A percentile compares a stretch with the other conserved stretches of the same genome.
Evolutionary conservation across 805 yeast genomes (phyloP).

Genomic region (Spathaspora sp.): DNA sequence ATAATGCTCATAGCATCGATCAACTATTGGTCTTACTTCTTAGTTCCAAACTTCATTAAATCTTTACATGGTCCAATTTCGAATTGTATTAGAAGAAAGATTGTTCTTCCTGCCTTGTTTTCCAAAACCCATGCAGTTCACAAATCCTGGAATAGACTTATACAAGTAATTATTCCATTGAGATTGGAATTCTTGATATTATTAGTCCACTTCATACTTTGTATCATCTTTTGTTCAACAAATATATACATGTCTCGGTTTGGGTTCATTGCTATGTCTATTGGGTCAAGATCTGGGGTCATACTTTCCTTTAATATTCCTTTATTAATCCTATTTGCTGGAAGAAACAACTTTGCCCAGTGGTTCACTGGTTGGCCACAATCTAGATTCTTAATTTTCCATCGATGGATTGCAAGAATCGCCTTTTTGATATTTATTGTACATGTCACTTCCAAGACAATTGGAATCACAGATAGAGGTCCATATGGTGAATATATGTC

Average conservation of each 20-base stretch:
- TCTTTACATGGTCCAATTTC: slow-evolving; percentile 6
- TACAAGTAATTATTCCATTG: slow-evolving; percentile 42
- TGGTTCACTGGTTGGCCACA: slow-evolving; percentile 52
- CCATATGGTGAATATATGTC: slow-evolving; percentile 8
- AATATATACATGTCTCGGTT: slow-evolving; percentile 16
- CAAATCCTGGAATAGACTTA: background rate
- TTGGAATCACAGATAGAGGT: slow-evolving; percentile 5
- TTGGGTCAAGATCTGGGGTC: slow-evolving; percentile 57
- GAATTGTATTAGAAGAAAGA: too few species aligned
- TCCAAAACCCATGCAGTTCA: slow-evolving; percentile 12
- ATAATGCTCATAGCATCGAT: slow-evolving; percentile 31
- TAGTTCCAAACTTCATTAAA: slow-evolving; percentile 20
- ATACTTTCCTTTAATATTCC: slow-evolving; percentile 54
- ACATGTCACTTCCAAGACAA: slow-evolving; percentile 31
- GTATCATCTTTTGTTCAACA: slow-evolving; percentile 21
- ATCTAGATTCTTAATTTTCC: slow-evolving; percentile 53
- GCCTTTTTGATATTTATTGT: slow-evolving; percentile 37
- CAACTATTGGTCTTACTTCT: slow-evolving; percentile 18
- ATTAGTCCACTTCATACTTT: slow-evolving; percentile 31
- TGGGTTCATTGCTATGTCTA: slow-evolving; percentile 34
- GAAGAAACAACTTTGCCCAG: slow-evolving; percentile 65
- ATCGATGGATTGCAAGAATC: slow-evolving; percentile 54
- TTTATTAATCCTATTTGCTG: slow-evolving; percentile 58
- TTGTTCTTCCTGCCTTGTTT: slow-evolving; percentile 1
- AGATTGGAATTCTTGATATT: slow-evolving; percentile 48